These are phyloP conservation scores for Solanum piurae DNA, from an alignment of 257 asterid species.

Conservation along the genomic window DNA sequence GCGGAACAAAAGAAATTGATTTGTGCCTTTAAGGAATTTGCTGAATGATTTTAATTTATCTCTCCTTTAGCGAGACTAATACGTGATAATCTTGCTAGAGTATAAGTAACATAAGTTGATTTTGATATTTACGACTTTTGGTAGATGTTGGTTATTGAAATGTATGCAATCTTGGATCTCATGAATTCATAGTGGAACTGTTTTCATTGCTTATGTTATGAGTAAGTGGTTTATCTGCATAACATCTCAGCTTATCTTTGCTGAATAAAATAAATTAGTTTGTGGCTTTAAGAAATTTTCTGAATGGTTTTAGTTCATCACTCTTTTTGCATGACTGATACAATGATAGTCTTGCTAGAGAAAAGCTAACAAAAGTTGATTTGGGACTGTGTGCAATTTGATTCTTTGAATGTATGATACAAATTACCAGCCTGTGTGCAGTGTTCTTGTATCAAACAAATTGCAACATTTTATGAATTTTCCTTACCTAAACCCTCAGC, in stretches of 20 bases:
- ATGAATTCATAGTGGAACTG: neutral
- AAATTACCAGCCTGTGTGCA: neutral
- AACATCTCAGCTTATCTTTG: neutral
- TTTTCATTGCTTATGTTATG: neutral
- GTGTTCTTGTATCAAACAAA: too few relatives aligned
- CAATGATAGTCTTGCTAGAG: neutral
- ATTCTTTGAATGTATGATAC: neutral
- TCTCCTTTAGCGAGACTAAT: neutral
- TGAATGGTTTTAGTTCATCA: neutral
- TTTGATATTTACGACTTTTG: too few relatives aligned
- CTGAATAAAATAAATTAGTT: neutral
- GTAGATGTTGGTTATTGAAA: neutral
- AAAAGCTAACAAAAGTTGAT: neutral
- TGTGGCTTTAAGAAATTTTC: neutral
- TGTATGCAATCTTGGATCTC: neutral
- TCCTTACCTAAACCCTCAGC: too few relatives aligned
- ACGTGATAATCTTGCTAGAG: neutral
- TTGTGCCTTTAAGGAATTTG: neutral
- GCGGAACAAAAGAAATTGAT: neutral
- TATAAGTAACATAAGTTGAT: neutral
- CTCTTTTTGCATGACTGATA: neutral
- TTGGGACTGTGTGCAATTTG: neutral
- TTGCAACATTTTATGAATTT: too few relatives aligned
- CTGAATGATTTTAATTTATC: neutral
- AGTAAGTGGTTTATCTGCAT: neutral